Evolutionary conservation across 805 yeast species (phyloP).

Genomic region (Teunomyces panamensis): DNA sequence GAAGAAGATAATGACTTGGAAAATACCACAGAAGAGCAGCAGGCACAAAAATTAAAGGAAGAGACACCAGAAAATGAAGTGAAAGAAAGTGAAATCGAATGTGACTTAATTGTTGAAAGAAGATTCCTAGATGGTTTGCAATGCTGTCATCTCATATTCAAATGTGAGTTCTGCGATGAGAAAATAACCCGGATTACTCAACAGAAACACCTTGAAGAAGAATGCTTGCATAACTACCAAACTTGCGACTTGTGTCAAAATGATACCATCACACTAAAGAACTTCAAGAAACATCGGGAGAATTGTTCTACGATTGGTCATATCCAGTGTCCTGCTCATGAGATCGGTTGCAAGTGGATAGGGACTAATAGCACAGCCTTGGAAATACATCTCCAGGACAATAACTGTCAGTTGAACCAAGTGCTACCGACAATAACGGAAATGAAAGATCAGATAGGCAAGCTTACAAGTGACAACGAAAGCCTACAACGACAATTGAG

Average conservation of each 20-base stretch:
- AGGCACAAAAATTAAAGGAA: conserved; percentile 10
- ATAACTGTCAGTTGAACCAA: conserved; percentile 29
- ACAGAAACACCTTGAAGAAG: conserved; percentile 32
- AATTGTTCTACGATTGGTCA: conserved; percentile 41
- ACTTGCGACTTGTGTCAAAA: conserved; percentile 44
- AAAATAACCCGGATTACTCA: conserved; percentile 26
- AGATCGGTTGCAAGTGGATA: conserved; percentile 51
- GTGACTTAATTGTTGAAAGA: conserved; percentile 20
- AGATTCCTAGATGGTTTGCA: conserved; percentile 12
- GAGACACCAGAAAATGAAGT: conserved; percentile 8
- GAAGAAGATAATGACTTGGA: conserved; percentile 7
- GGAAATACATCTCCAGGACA: conserved; percentile 32
- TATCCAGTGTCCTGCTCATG: conserved; percentile 45
- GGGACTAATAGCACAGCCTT: conserved; percentile 34
- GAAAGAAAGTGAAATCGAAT: neutral
- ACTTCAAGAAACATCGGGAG: conserved; percentile 37
- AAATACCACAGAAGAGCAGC: conserved; percentile 10
- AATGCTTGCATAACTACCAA: conserved; percentile 39
- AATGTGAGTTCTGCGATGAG: conserved; percentile 37
- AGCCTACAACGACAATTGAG: conserved; percentile 43
- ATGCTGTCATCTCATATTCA: conserved; percentile 40
- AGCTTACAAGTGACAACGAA: conserved; percentile 33
- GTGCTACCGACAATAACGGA: conserved; percentile 25
- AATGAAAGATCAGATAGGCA: conserved; percentile 23
- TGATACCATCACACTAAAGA: conserved; percentile 38